Base-by-base conservation (phyloP, 2,329 filamentous ascomycete species). In the Botrytis galanthina region DNA sequence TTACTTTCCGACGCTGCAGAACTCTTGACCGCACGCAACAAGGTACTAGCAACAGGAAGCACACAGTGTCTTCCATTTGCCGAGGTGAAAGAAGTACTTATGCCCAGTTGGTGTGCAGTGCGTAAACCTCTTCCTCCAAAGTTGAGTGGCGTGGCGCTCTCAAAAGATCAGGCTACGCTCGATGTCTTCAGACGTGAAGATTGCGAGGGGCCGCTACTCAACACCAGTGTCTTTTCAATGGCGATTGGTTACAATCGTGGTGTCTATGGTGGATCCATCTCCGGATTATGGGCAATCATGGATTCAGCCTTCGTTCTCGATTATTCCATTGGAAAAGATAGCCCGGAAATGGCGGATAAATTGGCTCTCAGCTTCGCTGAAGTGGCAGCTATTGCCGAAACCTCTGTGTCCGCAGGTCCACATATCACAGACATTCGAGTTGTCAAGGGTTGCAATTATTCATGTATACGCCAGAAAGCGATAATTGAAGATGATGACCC, bases 301-400 rank as follows among this genome's bases (percentile, higher is more conserved):
- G 68, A 70, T 14, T 61, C 68, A 4, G 68, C 29, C 1, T 70
- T 62, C 22, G 29, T 70, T 14, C 4, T 70, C 1, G 68, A 70
- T 61, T 70, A 70, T 16, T 70, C 68, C 8, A 70, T 70, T 22
- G 68, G 68, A 8, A 70, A 70, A 37, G 39, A 46, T 18, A 62
- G 20, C 8, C 29, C 54, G 14, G 39, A 12, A 35, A 35, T 70
- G 51, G 39, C 37, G 29, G 29, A 37, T 0, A 42, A 16, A 37
- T 22, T 70, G 2, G 68, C 68, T 18, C 20, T 22, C 44, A n/a
- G 29, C 5, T 62, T 48, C 8, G 29, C 68, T 22, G 54, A 70
- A 46, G 54, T 70, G 7, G 68, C 68, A 8, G 39, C 54, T 46
- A 20, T 46, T 62, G 29, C 68, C 4, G 54, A 70, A 62, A 12